Conservation (phyloP, 306 rosid species). For the Prunus salicina region DNA sequence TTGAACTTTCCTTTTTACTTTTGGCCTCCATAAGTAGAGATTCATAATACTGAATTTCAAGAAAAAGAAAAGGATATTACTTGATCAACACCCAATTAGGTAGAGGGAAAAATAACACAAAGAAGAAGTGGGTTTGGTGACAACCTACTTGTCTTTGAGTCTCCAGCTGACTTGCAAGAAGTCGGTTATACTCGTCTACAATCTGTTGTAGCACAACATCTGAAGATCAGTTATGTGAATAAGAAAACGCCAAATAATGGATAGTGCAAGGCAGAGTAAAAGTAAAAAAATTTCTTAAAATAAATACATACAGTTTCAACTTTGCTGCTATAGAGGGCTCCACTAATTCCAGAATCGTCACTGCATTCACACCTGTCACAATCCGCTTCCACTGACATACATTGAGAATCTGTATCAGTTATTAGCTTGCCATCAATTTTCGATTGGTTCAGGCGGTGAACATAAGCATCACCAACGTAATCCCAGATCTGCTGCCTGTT, state of each 20-base stretch:
- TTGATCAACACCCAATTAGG: background rate
- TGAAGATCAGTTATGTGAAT: constrained; percentile 16
- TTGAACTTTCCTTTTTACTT: constrained; percentile 55
- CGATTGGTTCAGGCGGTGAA: constrained; percentile 87
- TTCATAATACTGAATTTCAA: constrained; percentile 61
- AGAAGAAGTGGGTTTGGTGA: background rate
- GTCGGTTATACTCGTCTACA: constrained; percentile 85
- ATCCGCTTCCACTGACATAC: constrained; percentile 60
- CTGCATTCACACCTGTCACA: constrained; percentile 60
- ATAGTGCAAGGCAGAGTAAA: background rate
- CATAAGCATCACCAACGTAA: constrained; percentile 83
- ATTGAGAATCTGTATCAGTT: constrained; percentile 47
- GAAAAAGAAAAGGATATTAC: background rate
- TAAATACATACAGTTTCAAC: constrained; percentile 68
- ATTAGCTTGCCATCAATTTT: constrained; percentile 70
- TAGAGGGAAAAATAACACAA: background rate
- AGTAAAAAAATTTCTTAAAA: background rate
- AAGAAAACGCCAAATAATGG: background rate
- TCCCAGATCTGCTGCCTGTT: constrained; percentile 95
- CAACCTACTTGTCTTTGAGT: constrained; percentile 81
- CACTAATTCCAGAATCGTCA: constrained; percentile 73
- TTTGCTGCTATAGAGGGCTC: constrained; percentile 83
- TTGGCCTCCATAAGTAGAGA: constrained; percentile 68
- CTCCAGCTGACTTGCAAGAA: constrained; percentile 85
- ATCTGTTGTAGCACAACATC: constrained; percentile 53